Conservation (phyloP, 2,329 filamentous ascomycete genomes). For the Epichloe sylvatica region DNA sequence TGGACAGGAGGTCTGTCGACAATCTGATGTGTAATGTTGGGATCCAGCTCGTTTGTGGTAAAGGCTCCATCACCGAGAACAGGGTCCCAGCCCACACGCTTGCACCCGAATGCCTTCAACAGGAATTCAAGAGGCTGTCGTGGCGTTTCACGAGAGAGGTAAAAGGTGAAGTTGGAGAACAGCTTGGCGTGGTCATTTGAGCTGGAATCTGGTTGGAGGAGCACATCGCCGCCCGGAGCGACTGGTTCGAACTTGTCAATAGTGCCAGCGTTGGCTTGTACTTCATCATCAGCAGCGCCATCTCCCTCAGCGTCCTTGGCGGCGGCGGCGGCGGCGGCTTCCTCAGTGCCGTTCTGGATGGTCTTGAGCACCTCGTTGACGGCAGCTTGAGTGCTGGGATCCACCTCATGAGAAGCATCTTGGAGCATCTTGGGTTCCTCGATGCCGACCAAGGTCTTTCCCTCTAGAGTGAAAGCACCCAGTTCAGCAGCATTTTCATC, state of each 20-base stretch:
- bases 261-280: slow-evolving; percentile 32
- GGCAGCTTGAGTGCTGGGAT: slow-evolving; percentile 49
- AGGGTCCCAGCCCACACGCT: slow-evolving; percentile 86
- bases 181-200: slow-evolving; percentile 57
- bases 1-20: slow-evolving; percentile 76
- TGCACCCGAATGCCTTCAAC: slow-evolving; percentile 86
- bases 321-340: slow-evolving; percentile 16
- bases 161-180: slow-evolving; percentile 82
- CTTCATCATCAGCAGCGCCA: slow-evolving; percentile 24
- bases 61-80: slow-evolving; percentile 85
- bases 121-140: slow-evolving; percentile 85
- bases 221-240: slow-evolving; percentile 69
- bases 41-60: slow-evolving; percentile 76
- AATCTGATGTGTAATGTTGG: slow-evolving; percentile 88
- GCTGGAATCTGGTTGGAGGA: slow-evolving; percentile 61
- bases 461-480: slow-evolving; percentile 80
- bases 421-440: slow-evolving; percentile 41
- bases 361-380: slow-evolving; percentile 57
- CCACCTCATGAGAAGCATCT: slow-evolving; percentile 33
- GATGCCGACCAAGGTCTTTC: slow-evolving; percentile 44
- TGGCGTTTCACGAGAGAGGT: slow-evolving; percentile 84
- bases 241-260: slow-evolving; percentile 88
- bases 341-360: slow-evolving; percentile 42
- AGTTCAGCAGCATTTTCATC: slow-evolving; percentile 86
- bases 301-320: slow-evolving; percentile 21